A percentile compares a stretch with the other conserved stretches of the same genome.
Conservation (phyloP, 371 early-diverging fungal species). For the Enterospora canceri region DNA sequence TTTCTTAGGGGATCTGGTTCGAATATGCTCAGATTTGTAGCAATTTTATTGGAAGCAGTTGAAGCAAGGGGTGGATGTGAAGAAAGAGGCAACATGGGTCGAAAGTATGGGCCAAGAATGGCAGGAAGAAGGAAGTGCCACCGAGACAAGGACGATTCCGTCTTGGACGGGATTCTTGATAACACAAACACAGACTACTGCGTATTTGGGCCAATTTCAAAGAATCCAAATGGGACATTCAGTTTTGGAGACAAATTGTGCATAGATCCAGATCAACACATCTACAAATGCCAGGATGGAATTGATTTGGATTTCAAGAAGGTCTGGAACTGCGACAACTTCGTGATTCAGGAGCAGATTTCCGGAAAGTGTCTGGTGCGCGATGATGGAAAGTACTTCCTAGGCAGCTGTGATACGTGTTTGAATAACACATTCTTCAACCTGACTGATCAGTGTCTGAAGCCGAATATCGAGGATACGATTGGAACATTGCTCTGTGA, state of each 20-base stretch:
- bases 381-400: neutral
- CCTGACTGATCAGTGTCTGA: neutral
- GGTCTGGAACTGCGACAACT: neutral
- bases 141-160: no score
- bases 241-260: neutral
- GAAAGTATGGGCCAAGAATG: no score
- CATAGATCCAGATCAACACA: neutral
- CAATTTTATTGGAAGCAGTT: no score
- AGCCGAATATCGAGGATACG: neutral
- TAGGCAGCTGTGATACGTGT: neutral
- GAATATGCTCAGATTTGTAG: neutral
- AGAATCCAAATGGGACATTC: neutral
- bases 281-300: neutral
- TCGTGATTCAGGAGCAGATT: neutral
- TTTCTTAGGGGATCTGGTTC: neutral
- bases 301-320: neutral
- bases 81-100: no score
- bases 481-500: neutral
- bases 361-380: neutral
- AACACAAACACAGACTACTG: neutral
- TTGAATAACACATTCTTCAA: neutral
- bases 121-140: no score
- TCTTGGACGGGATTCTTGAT: neutral
- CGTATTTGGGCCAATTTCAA: neutral
- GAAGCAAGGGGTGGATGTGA: no score